A percentile compares a stretch with the other conserved stretches of the same genome.
Conservation (phyloP, 1,139 yeast genomes). For the Zygosaccharomyces sapae region DNA sequence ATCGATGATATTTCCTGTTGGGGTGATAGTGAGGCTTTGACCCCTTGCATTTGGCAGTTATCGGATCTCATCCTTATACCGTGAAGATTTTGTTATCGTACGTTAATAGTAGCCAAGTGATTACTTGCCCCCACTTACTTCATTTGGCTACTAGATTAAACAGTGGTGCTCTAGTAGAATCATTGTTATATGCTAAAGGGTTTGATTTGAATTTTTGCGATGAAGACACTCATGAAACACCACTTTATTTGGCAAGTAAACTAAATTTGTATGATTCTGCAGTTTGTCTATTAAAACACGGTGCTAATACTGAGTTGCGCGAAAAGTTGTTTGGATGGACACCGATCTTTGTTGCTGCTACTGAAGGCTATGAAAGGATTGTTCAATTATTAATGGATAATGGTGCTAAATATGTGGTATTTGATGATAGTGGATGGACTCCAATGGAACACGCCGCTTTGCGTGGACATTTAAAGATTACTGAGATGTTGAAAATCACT, state of each 20-base stretch:
- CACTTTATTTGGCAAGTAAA: constrained; percentile 75
- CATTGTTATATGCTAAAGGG: constrained; percentile 53
- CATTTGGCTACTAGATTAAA: constrained; percentile 70
- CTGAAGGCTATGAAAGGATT: constrained; percentile 67
- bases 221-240: constrained; percentile 65
- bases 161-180: constrained; percentile 52
- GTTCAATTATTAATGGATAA: constrained; percentile 51
- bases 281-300: constrained; percentile 49
- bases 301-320: constrained; percentile 71
- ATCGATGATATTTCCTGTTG: constrained; percentile 59
- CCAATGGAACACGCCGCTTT: constrained; percentile 95
- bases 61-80: constrained; percentile 80
- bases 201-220: constrained; percentile 65
- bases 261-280: constrained; percentile 55
- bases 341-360: constrained; percentile 85
- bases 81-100: constrained; percentile 54
- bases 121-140: constrained; percentile 50
- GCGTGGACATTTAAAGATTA: constrained; percentile 76
- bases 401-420: constrained; percentile 52
- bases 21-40: constrained; percentile 79
- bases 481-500: constrained; percentile 54
- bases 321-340: constrained; percentile 91
- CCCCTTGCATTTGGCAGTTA: constrained; percentile 77
- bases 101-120: constrained; percentile 38
- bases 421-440: constrained; percentile 91